Evolutionary conservation across 192 early-diverging fungal genomes (phyloP), one percentile per base, ranked within the genome.

Genomic region (Backusella tuberculispora): DNA sequence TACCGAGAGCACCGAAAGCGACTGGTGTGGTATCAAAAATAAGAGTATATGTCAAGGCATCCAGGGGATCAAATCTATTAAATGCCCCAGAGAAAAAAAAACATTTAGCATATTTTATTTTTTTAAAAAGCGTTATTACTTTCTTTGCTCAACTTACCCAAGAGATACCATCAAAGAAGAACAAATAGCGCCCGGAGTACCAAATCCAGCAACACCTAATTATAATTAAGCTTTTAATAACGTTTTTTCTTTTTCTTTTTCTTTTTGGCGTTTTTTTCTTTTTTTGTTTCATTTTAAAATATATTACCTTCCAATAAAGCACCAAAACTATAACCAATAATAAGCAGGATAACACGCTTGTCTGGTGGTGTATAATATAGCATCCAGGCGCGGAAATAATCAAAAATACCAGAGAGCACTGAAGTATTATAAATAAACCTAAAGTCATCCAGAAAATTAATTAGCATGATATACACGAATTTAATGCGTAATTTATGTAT

Each of bases 131-230:
- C 3, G 26, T 17, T 9, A 14, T 14, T 14, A 40, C 9, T 12
- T 13, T 9, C 10, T 42, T 42, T 10, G 26, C 17, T 6, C 15
- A 45, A 13, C 41, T 73, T 73, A 78, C 77, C 81, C 81, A 40
- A 82, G 74, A 13, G 76, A 78, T 6, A 82, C 77, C 74, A 82
- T 38, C 21, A 82, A 69, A 1, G 81, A 75, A 14, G 81, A 82
- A 44, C 81, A 82, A 63, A 82, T 82, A 24, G 81, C 81, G 43
- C 81, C 81, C 4, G 81, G 81, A 37, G 77, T 82, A 66, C 81
- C 81, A 37, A 76, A 82, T 2, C 75, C 79, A 50, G 79, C 79
- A n/a, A 80, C 79, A 72, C 79, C 74, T 75, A 63, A 56, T 29
- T 38, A 40, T 45, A 1, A 21, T 38, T 63, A 21, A 69, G 19